Evolutionary conservation across 192 early-diverging fungal genomes (phyloP).

Genomic region (Dissophora globulifera): DNA sequence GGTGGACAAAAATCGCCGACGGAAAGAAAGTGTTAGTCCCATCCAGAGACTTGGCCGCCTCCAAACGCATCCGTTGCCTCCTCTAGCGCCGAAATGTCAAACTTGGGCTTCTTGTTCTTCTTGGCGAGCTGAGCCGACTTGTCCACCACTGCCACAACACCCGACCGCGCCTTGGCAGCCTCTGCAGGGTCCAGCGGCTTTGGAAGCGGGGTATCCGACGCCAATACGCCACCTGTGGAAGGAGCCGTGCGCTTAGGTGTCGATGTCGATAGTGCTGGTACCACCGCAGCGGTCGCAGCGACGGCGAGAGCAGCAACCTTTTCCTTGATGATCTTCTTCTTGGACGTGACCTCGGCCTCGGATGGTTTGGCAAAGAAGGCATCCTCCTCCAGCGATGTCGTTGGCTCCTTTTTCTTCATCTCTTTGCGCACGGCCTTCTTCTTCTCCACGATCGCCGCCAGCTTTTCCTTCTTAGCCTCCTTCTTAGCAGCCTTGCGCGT

Average conservation of each 20-base stretch:
- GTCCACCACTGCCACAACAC: constrained; percentile 60
- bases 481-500: constrained; percentile 25
- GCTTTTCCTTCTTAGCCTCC: constrained; percentile 43
- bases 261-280: too few species aligned
- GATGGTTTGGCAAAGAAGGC: constrained; percentile 47
- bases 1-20: too few species aligned
- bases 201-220: too few species aligned
- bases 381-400: constrained; percentile 34
- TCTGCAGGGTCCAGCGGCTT: constrained; percentile 39
- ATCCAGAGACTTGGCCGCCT: constrained; percentile 31
- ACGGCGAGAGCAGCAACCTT: background rate
- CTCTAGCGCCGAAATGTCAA: constrained; percentile 56
- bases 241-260: too few species aligned
- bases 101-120: constrained; percentile 58
- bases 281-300: constrained; percentile 1
- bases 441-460: constrained; percentile 15
- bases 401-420: constrained; percentile 35
- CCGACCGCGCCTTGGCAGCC: constrained; percentile 40
- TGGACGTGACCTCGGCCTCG: constrained; percentile 31
- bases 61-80: constrained; percentile 52
- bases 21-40: too few species aligned
- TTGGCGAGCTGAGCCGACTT: constrained; percentile 58
- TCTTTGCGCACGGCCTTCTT: constrained; percentile 51
- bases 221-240: too few species aligned
- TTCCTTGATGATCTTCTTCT: constrained; percentile 44